Evolutionary conservation across 2,329 filamentous ascomycete genomes (phyloP).

Genomic region (Trichoderma arundinaceum): DNA sequence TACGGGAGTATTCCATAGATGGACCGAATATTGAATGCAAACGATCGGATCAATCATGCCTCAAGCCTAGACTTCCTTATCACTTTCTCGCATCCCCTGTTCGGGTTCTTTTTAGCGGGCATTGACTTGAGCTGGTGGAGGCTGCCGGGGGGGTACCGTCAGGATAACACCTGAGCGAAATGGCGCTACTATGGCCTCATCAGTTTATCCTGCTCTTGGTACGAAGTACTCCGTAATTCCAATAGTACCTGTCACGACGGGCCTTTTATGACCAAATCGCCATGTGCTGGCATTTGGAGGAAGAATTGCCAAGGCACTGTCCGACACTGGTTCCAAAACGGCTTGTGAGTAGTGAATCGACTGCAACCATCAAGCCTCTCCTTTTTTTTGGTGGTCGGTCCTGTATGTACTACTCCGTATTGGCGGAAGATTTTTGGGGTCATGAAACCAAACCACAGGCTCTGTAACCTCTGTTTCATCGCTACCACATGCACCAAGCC

Average conservation of each 20-base stretch:
- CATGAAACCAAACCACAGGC: conserved; percentile 24
- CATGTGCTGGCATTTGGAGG: neutral
- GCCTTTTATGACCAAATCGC: neutral
- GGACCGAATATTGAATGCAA: conserved; percentile 10
- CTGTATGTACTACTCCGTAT: conserved; percentile 7
- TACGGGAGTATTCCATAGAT: conserved; percentile 3
- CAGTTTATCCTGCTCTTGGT: conserved; percentile 8
- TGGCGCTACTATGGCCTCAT: conserved; percentile 16
- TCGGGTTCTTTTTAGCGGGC: conserved; percentile 5
- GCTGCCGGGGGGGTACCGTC: conserved; percentile 14
- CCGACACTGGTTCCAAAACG: neutral
- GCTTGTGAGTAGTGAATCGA: neutral
- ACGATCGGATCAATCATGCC: conserved; percentile 6
- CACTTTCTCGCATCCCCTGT: conserved; percentile 10
- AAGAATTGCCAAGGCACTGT: neutral
- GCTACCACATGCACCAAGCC: conserved; percentile 8
- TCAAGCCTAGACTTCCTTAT: conserved; percentile 13
- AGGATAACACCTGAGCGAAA: conserved; percentile 25
- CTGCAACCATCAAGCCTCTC: neutral
- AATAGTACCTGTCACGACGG: conserved; percentile 3
- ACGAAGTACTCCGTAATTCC: neutral
- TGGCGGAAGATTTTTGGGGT: conserved; percentile 13
- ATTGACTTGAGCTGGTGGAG: conserved; percentile 23
- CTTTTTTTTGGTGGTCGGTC: neutral
- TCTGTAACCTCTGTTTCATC: conserved; percentile 30